Evolutionary conservation across 2,329 filamentous ascomycete genomes (phyloP).

Genomic region (Botrytis cinerea): DNA sequence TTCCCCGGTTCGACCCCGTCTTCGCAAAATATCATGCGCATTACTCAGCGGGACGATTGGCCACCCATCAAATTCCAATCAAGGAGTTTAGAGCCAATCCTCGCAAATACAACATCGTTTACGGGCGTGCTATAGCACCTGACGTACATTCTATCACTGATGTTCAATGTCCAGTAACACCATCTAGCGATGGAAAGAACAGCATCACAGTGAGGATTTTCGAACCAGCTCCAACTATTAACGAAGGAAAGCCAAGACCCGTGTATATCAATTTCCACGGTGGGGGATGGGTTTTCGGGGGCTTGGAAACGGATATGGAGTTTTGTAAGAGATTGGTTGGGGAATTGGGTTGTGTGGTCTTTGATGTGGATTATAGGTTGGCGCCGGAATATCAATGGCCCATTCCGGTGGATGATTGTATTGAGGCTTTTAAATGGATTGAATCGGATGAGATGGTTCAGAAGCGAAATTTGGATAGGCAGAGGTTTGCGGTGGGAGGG

Average conservation of each 20-base stretch:
- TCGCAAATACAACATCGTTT: conserved; percentile 42
- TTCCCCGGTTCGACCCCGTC: conserved; percentile 45
- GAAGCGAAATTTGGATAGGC: conserved; percentile 31
- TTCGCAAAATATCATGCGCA: conserved; percentile 48
- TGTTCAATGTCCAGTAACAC: conserved; percentile 43
- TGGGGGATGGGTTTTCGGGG: conserved; percentile 47
- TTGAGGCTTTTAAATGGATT: conserved; percentile 49
- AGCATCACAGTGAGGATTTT: conserved; percentile 45
- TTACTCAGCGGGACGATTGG: conserved; percentile 46
- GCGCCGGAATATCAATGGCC: conserved; percentile 51
- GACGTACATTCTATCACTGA: conserved; percentile 45
- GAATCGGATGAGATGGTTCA: conserved; percentile 26
- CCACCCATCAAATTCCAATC: conserved; percentile 45
- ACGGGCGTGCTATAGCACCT: conserved; percentile 43
- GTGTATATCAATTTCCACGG: conserved; percentile 44
- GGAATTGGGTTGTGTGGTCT: conserved; percentile 45
- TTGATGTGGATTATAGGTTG: conserved; percentile 49
- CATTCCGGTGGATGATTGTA: conserved; percentile 47
- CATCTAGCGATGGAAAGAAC: conserved; percentile 44
- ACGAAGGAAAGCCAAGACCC: conserved; percentile 39
- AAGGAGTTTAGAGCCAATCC: conserved; percentile 44
- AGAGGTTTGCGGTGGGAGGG: conserved; percentile 31
- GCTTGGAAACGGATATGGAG: conserved; percentile 44
- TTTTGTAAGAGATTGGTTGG: conserved; percentile 47
- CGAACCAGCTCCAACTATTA: conserved; percentile 40